Evolutionary conservation across 352 stramenopile species (phyloP), one percentile per base, ranked within the genome.

Genomic region (Globisporangium orthogonon): DNA sequence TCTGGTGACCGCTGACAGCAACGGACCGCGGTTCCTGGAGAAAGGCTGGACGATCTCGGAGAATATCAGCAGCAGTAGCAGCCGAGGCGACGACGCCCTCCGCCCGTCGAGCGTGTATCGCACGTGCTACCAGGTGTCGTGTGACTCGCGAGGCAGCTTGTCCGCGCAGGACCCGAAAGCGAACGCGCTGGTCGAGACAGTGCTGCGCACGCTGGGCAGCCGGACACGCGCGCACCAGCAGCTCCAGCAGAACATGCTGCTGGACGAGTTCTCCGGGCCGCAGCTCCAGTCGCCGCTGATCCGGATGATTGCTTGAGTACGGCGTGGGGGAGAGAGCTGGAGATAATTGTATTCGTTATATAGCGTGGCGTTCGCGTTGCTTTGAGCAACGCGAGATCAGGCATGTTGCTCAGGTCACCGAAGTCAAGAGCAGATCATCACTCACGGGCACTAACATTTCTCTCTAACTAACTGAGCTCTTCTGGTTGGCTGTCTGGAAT

Each of bases 11-110:
- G 3, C 28, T 4, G 30, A 54, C 30, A 40, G 39, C 14, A 30
- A 54, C 14, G 51, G 52, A 0, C 58, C 50, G 35, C 51, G 52
- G 11, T 63, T 63, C 18, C 1, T 37, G 3, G 58, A 63, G 23
- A 58, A 63, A 17, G 50, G 58, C 33, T 63, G 58, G 58, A 43
- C 57, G 9, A 40, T 63, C n/a, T 30, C 31, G n/a, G 28, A 53
- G 44, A 49, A 49, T 18, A 14, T 15, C 7, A 10, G n/a, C 9
- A 37, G 10, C 30, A 46, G 7, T 37, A 44, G 9, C 53, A 29
- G 33, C 31, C n/a, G n/a, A n/a, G 9, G 48, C 2, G 6, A 7
- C 4, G 17, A 14, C 45, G 28, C n/a, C n/a, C n/a, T 28, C 10
- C 44, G 44, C 1, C 44, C 46, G 10, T 39, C 23, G 31, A 54